phyloP scores from a whole-genome alignment of 2,329 filamentous ascomycete species.

The Clarireedia paspali region DNA sequence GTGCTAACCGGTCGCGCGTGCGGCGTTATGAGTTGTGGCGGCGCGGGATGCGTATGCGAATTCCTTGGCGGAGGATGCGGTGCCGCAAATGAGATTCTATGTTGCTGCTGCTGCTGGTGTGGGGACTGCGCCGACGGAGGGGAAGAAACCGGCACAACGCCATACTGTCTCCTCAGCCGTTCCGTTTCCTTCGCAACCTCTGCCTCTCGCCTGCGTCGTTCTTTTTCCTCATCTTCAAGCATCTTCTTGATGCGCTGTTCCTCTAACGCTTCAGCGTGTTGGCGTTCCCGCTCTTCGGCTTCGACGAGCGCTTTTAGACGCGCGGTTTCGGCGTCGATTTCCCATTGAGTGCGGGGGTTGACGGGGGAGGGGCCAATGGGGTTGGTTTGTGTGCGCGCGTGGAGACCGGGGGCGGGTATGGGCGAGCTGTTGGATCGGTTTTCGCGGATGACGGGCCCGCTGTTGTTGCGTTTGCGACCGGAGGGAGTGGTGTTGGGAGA shows the following conservation, averaged over 20 bases:
- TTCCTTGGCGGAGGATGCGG: constrained; percentile 14
- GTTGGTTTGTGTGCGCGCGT: constrained; percentile 12
- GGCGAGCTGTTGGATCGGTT: constrained; percentile 15
- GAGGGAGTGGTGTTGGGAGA: constrained; percentile 31
- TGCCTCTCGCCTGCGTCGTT: constrained; percentile 46
- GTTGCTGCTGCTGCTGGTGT: constrained; percentile 6
- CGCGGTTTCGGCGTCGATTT: constrained; percentile 67
- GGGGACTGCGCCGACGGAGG: too few species aligned
- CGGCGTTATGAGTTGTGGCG: constrained; percentile 12
- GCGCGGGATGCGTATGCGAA: not conserved
- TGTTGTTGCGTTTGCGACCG: constrained; percentile 23
- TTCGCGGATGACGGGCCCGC: constrained; percentile 20
- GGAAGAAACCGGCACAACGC: constrained; percentile 27
- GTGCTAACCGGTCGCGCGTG: constrained; percentile 25
- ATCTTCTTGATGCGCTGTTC: constrained; percentile 55
- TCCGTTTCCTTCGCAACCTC: constrained; percentile 76
- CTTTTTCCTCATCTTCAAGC: constrained; percentile 58
- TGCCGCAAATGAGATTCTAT: constrained; percentile 1
- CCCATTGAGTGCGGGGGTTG: constrained; percentile 31
- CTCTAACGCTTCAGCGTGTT: constrained; percentile 48
- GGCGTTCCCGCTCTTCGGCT: constrained; percentile 17
- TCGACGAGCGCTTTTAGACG: constrained; percentile 6
- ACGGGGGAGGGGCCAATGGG: constrained; percentile 14
- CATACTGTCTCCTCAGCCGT: constrained; percentile 62
- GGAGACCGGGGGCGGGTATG: constrained; percentile 13